Percentiles rank a stretch among this genome's conserved stretches.
These are phyloP conservation scores for Spathaspora arborariae DNA, from an alignment of 805 yeast species.

Conservation along the genomic window DNA sequence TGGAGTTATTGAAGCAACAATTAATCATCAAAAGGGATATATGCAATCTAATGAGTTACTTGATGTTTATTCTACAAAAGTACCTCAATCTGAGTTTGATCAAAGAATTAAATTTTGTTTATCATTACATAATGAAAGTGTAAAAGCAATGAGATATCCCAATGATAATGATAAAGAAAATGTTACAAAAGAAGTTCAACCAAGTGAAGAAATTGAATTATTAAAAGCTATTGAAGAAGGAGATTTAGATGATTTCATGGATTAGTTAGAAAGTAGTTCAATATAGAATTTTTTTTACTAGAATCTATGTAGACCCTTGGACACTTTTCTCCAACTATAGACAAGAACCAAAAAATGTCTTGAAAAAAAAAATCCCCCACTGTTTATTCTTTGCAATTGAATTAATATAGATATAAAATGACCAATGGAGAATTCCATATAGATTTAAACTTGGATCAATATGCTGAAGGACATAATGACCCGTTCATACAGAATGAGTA, in stretches of 20 bases:
- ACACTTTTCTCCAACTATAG: too few relatives aligned
- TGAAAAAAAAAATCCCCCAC: too few relatives aligned
- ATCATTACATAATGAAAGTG: conserved; percentile 84
- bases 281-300: conserved; percentile 1
- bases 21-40: conserved; percentile 85
- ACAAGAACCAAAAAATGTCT: too few relatives aligned
- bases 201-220: conserved; percentile 40
- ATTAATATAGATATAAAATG: too few relatives aligned
- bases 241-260: conserved; percentile 49
- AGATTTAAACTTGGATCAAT: conserved; percentile 24
- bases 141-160: conserved; percentile 94
- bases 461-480: conserved; percentile 26
- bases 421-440: conserved; percentile 11
- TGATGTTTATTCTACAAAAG: conserved; percentile 82
- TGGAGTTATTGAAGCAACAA: conserved; percentile 92
- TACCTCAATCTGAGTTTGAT: conserved; percentile 85
- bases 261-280: conserved; percentile 16
- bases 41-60: conserved; percentile 86
- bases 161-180: conserved; percentile 32
- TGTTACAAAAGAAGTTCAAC: conserved; percentile 24
- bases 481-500: conserved; percentile 40
- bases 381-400: neutral
- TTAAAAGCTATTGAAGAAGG: conserved; percentile 52
- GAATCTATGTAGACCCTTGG: too few relatives aligned
- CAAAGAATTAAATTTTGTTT: conserved; percentile 93